These are phyloP conservation scores for Tetrapisispora iriomotensis DNA, from an alignment of 805 yeast genomes.

Conservation along the genomic window DNA sequence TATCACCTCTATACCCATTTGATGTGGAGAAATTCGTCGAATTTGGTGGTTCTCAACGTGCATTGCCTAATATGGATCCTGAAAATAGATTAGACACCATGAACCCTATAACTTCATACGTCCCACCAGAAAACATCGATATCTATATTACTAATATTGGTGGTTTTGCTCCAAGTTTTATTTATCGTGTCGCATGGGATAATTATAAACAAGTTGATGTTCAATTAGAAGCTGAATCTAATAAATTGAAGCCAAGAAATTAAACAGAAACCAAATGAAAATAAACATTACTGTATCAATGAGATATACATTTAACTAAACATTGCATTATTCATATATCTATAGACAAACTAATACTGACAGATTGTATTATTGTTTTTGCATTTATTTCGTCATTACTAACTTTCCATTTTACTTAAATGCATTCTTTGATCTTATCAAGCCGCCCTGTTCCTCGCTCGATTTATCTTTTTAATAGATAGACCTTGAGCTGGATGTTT, in stretches of 20 bases:
- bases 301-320: not conserved
- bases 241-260: not conserved
- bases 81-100: slow-evolving; percentile 41
- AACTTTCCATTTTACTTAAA: not conserved
- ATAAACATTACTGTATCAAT: not conserved
- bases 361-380: not conserved
- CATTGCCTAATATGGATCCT: slow-evolving; percentile 48
- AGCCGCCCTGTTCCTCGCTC: slow-evolving; percentile 59
- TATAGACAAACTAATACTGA: slow-evolving; percentile 3
- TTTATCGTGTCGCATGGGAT: slow-evolving; percentile 90
- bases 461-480: slow-evolving; percentile 28
- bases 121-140: slow-evolving; percentile 89
- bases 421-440: not conserved
- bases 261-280: not conserved
- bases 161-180: slow-evolving; percentile 92
- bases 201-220: slow-evolving; percentile 84
- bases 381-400: not conserved
- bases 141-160: slow-evolving; percentile 92
- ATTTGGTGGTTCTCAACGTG: slow-evolving; percentile 65
- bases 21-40: slow-evolving; percentile 76
- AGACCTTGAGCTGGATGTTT: slow-evolving; percentile 57
- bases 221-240: slow-evolving; percentile 35
- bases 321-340: slow-evolving; percentile 4
- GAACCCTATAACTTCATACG: slow-evolving; percentile 84
- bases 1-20: slow-evolving; percentile 87